A percentile compares a stretch with the other conserved stretches of the same genome.
Evolutionary conservation across 2,329 filamentous ascomycete genomes (phyloP).

Genomic region (Zasmidium citrigriseum): DNA sequence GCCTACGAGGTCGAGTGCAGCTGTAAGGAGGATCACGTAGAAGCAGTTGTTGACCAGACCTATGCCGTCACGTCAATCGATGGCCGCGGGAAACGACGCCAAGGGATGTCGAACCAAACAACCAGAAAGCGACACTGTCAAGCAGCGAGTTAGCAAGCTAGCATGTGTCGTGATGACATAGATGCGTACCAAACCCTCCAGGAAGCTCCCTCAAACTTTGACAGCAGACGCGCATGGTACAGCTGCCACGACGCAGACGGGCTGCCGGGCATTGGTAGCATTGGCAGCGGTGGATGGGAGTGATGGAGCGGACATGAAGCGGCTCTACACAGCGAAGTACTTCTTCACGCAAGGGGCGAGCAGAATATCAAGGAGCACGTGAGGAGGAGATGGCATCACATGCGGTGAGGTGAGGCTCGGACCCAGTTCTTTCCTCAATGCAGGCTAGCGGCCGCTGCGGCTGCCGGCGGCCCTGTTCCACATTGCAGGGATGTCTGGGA

Average conservation of each 20-base stretch:
- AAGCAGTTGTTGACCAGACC: conserved; percentile 95
- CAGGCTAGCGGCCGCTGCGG: neutral
- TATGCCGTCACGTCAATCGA: conserved; percentile 39
- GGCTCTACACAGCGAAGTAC: too few relatives aligned
- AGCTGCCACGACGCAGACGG: conserved; percentile 70
- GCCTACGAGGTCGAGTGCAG: conserved; percentile 92
- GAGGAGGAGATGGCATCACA: neutral
- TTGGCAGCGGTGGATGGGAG: conserved; percentile 8
- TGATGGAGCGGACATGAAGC: too few relatives aligned
- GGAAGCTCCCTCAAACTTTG: conserved; percentile 67
- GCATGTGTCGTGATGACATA: neutral
- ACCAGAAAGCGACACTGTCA: conserved; percentile 83
- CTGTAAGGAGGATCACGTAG: conserved; percentile 94
- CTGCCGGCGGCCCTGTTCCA: neutral
- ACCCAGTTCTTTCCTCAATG: neutral
- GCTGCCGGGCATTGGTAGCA: conserved; percentile 57
- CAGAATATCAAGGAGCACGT: conserved; percentile 1
- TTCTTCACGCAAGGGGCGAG: neutral
- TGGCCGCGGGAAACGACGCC: neutral
- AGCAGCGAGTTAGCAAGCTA: conserved; percentile 48
- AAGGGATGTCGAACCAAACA: conserved; percentile 68
- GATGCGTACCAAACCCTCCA: neutral
- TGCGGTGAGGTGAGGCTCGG: neutral
- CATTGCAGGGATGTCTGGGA: neutral
- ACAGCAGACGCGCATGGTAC: conserved; percentile 66